Percentiles rank a stretch among this genome's conserved stretches.
Conservation (phyloP, 1,284 basidiomycete genomes). For the Acaromyces ingoldii region DNA sequence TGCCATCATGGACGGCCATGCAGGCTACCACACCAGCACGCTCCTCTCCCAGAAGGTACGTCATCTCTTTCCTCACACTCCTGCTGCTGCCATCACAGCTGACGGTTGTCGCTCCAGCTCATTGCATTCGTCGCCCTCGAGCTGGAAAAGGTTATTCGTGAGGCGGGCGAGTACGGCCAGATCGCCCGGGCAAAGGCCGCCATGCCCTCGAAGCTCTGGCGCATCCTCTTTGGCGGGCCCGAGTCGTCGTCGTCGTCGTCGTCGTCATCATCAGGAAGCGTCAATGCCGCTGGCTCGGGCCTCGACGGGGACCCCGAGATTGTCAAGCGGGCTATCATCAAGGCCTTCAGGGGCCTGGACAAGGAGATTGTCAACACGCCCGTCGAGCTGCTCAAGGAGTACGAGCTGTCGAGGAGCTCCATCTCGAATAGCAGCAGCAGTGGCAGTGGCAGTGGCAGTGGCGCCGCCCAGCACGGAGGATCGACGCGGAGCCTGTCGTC, state of each 20-base stretch:
- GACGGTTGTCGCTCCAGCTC: conserved; percentile 53
- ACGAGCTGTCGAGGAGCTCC: conserved; percentile 30
- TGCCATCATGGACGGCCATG: conserved; percentile 87
- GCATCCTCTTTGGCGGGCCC: conserved; percentile 35
- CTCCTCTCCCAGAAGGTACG: conserved; percentile 67
- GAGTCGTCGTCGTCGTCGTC: background rate
- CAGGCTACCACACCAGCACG: conserved; percentile 75
- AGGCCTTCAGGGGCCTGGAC: conserved; percentile 74
- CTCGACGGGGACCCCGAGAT: conserved; percentile 46
- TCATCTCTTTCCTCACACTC: background rate
- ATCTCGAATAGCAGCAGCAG: background rate
- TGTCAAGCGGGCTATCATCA: conserved; percentile 68
- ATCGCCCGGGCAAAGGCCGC: conserved; percentile 44
- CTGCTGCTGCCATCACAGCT: too few relatives aligned
- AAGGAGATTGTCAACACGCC: conserved; percentile 70
- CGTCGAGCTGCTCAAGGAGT: conserved; percentile 63
- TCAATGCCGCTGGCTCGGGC: background rate
- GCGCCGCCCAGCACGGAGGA: background rate
- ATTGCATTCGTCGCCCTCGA: conserved; percentile 81
- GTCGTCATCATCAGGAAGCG: background rate
- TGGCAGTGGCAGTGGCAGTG: background rate
- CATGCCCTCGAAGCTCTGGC: conserved; percentile 38
- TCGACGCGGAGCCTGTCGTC: conserved; percentile 32
- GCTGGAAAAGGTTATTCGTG: conserved; percentile 58
- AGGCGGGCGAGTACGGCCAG: conserved; percentile 45